phyloP scores from a whole-genome alignment of 73 alveolate genomes.

The Blepharisma stoltei region DNA sequence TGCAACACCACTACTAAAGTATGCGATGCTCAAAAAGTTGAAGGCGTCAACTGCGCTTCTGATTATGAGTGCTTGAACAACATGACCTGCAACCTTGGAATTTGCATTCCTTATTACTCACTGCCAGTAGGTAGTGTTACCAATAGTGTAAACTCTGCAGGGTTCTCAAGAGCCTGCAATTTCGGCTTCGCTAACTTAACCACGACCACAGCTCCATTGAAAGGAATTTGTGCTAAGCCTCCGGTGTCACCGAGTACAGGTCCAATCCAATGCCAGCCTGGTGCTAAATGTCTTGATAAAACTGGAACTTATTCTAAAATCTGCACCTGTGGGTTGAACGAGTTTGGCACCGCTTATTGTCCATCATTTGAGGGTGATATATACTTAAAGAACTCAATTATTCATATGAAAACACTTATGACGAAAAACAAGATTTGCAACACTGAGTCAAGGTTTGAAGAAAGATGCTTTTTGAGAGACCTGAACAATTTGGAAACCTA shows the following conservation, averaged over 20 bases:
- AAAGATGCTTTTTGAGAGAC: background rate
- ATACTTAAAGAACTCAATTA: constrained; percentile 1
- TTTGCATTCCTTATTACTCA: constrained; percentile 2
- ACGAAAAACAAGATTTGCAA: background rate
- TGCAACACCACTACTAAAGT: background rate
- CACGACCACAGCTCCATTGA: too few relatives aligned
- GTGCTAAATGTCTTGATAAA: background rate
- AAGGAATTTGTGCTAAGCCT: constrained; percentile 10
- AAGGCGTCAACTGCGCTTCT: background rate
- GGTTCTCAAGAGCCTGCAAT: background rate
- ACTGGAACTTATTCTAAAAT: background rate
- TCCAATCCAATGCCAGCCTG: background rate
- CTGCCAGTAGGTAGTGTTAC: background rate
- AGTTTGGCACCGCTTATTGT: background rate
- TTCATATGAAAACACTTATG: background rate
- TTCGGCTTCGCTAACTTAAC: background rate
- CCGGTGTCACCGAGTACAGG: background rate
- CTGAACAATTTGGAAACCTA: background rate
- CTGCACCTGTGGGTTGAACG: background rate
- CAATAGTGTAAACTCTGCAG: background rate
- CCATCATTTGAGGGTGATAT: constrained; percentile 13
- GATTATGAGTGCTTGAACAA: background rate
- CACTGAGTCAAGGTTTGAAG: background rate
- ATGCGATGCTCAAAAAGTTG: background rate
- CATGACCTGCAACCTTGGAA: background rate